phyloP scores from a whole-genome alignment of 441 rosid species.

The Euphorbia celastroides region DNA sequence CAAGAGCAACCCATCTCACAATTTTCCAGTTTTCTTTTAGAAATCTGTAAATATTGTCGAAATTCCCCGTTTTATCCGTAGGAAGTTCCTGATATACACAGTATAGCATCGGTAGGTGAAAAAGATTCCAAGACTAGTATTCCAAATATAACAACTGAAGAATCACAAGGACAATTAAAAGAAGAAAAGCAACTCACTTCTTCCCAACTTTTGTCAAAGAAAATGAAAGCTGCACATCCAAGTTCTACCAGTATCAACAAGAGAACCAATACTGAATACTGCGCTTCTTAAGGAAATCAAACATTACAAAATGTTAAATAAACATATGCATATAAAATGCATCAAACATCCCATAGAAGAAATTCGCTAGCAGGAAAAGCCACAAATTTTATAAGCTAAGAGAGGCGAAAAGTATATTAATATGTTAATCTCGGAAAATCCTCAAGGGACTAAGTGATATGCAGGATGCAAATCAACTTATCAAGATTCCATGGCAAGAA shows the following conservation, averaged over 20 bases:
- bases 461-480: background rate
- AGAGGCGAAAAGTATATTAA: background rate
- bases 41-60: constrained; percentile 64
- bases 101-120: constrained; percentile 11
- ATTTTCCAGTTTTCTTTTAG: constrained; percentile 78
- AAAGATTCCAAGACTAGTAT: background rate
- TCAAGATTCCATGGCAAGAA: background rate
- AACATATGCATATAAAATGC: background rate
- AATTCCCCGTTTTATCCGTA: constrained; percentile 78
- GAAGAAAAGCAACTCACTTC: constrained; percentile 43
- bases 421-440: background rate
- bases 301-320: background rate
- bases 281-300: constrained; percentile 57
- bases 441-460: background rate
- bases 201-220: constrained; percentile 87
- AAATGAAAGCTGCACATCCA: constrained; percentile 83
- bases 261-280: constrained; percentile 77
- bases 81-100: constrained; percentile 64
- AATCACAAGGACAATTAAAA: background rate
- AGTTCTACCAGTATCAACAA: constrained; percentile 84
- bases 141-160: background rate
- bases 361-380: background rate
- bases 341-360: background rate
- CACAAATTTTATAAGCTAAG: background rate
- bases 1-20: constrained; percentile 94